Base-by-base conservation (phyloP, 1,139 yeast species). In the Dujonia santamariae region DNA sequence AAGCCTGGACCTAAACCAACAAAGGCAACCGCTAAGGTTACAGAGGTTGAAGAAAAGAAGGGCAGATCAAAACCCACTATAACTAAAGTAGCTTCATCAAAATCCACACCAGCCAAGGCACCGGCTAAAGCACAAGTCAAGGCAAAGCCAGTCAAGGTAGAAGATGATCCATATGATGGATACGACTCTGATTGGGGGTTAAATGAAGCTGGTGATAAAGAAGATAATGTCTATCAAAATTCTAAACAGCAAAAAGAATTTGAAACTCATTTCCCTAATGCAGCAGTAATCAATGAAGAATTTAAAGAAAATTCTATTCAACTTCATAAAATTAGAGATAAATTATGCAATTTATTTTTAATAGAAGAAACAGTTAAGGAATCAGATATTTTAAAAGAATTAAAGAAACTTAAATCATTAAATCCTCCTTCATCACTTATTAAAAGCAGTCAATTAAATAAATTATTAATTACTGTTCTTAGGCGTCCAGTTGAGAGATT, bases 171-270 rank as follows among this genome's bases (percentile, higher is more conserved):
- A 4, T 33, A 33, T 27, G 52, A 50, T 19, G 64, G 54, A 13
- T 56, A 55, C 33, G 75, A 68, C 45, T 53, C 64, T 4, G 75
- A 68, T 45, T 68, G 75, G 75, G 74, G 74, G 2, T 37, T 67
- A 15, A 69, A 63, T 7, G 71, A 63, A 16, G 41, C 47, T 23
- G 38, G 51, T 12, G 45, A 44, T 6, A 43, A 37, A 28, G 50
- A 53, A 9, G 39, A 43, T 19, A 72, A 71, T 0, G 46, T 68
- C 3, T 68, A 56, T 40, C 69, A 65, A 7, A 49, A 59, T 19
- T 53, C 50, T 32, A 37, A 50, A 11, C 60, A 63, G 23, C 72
- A 67, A 44, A 39, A 36, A 2, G 35, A 48, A 20, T 60, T 65
- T 30, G 48, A 46, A 11, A 34, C 42, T 3, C 45, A 45, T 5